A percentile compares a stretch with the other conserved stretches of the same genome.
Conservation (phyloP, 257 asterid genomes). For the Nicotiana noctiflora region DNA sequence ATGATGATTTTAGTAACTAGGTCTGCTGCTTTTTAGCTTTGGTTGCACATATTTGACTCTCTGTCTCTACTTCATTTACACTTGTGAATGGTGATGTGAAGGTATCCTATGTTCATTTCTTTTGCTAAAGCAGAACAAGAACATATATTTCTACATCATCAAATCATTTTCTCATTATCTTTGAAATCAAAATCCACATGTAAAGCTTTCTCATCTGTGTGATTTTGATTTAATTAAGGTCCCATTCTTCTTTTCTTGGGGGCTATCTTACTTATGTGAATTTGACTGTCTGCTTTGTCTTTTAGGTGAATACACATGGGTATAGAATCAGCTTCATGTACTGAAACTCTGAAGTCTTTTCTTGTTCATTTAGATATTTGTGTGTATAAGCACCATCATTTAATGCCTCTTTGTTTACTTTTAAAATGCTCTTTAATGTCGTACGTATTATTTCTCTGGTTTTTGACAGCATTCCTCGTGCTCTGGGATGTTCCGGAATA, state of each 20-base stretch:
- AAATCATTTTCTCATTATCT: background rate
- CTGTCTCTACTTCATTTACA: background rate
- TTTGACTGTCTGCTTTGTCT: background rate
- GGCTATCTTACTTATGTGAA: background rate
- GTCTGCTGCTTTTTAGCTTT: conserved; percentile 3
- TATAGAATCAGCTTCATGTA: background rate
- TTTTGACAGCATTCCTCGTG: background rate
- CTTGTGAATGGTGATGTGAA: background rate
- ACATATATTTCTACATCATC: background rate
- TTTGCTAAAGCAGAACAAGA: background rate
- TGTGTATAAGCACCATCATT: background rate
- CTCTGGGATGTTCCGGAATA: background rate
- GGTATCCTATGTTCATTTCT: background rate
- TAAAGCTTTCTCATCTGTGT: background rate
- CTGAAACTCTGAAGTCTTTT: background rate
- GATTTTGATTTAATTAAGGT: background rate
- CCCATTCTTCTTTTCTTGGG: background rate
- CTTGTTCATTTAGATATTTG: background rate
- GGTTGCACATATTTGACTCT: background rate
- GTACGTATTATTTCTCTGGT: background rate
- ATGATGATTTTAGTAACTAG: conserved; percentile 7
- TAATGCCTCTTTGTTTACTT: background rate
- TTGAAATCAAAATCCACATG: background rate
- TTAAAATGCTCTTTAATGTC: background rate
- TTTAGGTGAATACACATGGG: background rate